phyloP scores from a whole-genome alignment of 2,329 filamentous ascomycete species.

The Arthrobotrys iridis region DNA sequence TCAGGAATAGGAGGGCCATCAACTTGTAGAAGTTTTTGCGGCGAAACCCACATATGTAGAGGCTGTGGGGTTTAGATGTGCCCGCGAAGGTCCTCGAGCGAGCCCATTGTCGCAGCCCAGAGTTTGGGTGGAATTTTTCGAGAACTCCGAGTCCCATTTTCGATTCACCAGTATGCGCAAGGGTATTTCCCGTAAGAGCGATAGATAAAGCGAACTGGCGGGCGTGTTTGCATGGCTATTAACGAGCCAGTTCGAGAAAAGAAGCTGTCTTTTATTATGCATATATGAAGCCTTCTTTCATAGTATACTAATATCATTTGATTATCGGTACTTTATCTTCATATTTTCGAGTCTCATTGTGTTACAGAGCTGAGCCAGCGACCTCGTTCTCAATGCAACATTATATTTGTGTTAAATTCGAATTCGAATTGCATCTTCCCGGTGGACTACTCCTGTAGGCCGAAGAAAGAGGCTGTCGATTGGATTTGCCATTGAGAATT shows the following conservation, averaged over 20 bases:
- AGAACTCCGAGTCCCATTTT: conserved; percentile 26
- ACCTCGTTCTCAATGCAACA: background rate
- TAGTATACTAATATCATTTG: no score
- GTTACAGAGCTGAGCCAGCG: background rate
- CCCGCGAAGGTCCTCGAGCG: conserved; percentile 57
- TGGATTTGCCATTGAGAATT: conserved; percentile 68
- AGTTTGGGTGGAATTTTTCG: conserved; percentile 55
- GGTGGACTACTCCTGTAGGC: background rate
- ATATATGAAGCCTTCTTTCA: background rate
- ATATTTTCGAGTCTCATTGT: background rate
- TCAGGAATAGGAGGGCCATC: conserved; percentile 39
- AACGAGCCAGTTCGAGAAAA: background rate
- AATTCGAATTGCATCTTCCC: background rate
- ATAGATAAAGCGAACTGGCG: background rate
- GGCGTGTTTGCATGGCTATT: background rate
- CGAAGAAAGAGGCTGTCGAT: conserved; percentile 63
- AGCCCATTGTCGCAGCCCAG: conserved; percentile 55
- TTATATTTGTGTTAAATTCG: background rate
- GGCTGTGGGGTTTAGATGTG: conserved; percentile 56
- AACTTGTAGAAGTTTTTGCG: conserved; percentile 57
- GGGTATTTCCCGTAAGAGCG: background rate
- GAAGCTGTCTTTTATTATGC: background rate
- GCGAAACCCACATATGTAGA: conserved; percentile 57
- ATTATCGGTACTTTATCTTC: background rate
- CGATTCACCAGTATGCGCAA: background rate